Conservation (phyloP, 768 basidiomycete species). For the Leccinellum rugosiceps region DNA sequence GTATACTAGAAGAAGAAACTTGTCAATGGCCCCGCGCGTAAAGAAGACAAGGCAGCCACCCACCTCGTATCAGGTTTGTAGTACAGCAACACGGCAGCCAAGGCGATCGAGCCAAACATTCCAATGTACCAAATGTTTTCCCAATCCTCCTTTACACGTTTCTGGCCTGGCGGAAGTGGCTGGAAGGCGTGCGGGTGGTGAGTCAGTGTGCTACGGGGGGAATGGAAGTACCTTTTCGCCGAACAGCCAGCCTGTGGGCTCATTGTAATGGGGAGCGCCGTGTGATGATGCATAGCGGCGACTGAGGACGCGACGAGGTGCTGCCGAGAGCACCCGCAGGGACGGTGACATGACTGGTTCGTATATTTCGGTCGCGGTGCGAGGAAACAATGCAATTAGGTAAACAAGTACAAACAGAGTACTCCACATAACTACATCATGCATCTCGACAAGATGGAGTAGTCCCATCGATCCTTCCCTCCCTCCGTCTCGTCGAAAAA, state of each 20-base stretch:
- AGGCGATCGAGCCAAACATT: conserved; percentile 84
- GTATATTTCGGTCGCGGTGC: conserved; percentile 5
- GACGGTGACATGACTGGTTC: conserved; percentile 42
- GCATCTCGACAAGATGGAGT: conserved; percentile 36
- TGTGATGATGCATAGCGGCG: conserved; percentile 69
- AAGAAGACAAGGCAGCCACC: conserved; percentile 22
- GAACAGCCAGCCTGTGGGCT: conserved; percentile 84
- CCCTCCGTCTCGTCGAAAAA: conserved; percentile 27
- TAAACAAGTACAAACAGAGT: conserved; percentile 27
- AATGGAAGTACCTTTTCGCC: conserved; percentile 69
- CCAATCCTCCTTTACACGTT: conserved; percentile 86
- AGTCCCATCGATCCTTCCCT: conserved; percentile 35
- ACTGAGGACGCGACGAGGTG: conserved; percentile 21
- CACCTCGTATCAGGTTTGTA: conserved; percentile 95
- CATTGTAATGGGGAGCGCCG: conserved; percentile 81
- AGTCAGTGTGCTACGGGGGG: neutral
- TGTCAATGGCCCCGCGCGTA: neutral
- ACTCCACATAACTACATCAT: neutral
- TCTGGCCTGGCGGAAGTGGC: conserved; percentile 79
- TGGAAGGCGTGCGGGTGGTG: conserved; percentile 26
- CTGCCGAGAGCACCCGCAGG: conserved; percentile 35
- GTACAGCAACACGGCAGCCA: conserved; percentile 73
- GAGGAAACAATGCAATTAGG: neutral
- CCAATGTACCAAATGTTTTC: conserved; percentile 88
- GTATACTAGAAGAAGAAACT: conserved; percentile 54